Base-by-base conservation (phyloP, 2,329 filamentous ascomycete species). In the Botrytis elliptica region DNA sequence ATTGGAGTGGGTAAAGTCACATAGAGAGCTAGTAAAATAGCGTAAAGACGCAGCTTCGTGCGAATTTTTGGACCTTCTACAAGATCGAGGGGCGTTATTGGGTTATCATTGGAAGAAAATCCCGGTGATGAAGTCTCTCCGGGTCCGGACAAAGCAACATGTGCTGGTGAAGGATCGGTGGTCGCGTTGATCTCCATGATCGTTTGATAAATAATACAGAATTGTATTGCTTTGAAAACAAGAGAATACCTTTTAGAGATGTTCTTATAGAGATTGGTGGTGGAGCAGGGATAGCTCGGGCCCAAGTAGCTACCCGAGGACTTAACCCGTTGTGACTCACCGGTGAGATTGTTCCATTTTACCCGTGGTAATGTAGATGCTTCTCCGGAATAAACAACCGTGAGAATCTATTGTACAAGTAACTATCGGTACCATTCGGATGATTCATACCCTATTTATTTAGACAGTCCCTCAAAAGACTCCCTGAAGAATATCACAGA, bases 21-120 rank as follows among this genome's bases (percentile, higher is more conserved):
- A 75, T 79, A 80, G 67, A 80, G 77, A 16, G 77, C 74, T 25
- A 73, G 36, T 70, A 79, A 65, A 68, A 79, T 79, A 22, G 75
- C 57, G 46, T 76, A 79, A 55, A 76, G 74, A 29, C 78, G 78
- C 72, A 79, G 74, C 66, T 77, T 79, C 16, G 77, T 77, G 73
- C 78, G 78, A 20, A 76, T 73, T 52, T 77, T 77, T 4, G 78
- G 67, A 16, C 62, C 57, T 38, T 78, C 76, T 33, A 67, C 42
- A 6, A 76, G n/a, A 62, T 77, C 65, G 44, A 79, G 75, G 7
- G 76, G 71, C 42, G 73, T 69, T n/a, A 73, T 14, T 44, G 65
- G 20, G n/a, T 25, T 1, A 25, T 67, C 33, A 3, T 10, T 52
- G 2, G 44, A 33, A 52, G 10, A 16, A 8, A 52, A 2, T 22